Evolutionary conservation across 306 rosid genomes (phyloP), one percentile per base, ranked within the genome.

Genomic region (Canavalia gladiata): DNA sequence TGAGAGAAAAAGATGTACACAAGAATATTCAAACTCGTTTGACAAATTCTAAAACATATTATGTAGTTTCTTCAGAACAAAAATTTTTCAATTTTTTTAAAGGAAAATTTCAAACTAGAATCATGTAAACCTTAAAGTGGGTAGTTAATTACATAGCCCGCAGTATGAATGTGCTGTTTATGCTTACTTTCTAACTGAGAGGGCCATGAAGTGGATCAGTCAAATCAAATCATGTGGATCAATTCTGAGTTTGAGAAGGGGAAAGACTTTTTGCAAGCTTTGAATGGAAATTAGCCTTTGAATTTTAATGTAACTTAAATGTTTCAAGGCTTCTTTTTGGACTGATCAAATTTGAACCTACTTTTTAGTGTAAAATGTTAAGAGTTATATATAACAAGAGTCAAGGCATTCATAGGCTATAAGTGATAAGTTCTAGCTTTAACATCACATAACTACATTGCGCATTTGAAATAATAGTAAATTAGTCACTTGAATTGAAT

Each of bases 191-290:
- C 58, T 49, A 82, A 47, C 50, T 70, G 35, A 4, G 52, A 77
- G 28, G n/a, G 76, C 7, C 50, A 82, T 42, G 35, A 64, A 56
- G 69, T 83, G 49, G 76, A 73, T 72, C 52, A 73, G 81, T 84
- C 83, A 84, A 83, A 47, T 84, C 83, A 84, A 83, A 57, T 55
- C 63, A 63, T 72, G 63, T 39, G 68, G 69, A 70, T 67, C 57
- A 18, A 18, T 18, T 18, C 51, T 75, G 30, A 12, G 18, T 31
- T 52, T 71, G 63, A 50, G 81, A 55, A 30, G 5, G 5, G 28
- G 57, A 8, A 54, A 60, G 55, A 83, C 64, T 62, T 83, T 63
- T 3, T 71, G 75, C 35, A 77, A 50, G 39, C 30, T 70, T 83
- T 77, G 68, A 70, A 83, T 76, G 74, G 41, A 8, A 31, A 59